Evolutionary conservation across 129 eudicot genomes (phyloP).

Genomic region (Tanacetum coccineum): DNA sequence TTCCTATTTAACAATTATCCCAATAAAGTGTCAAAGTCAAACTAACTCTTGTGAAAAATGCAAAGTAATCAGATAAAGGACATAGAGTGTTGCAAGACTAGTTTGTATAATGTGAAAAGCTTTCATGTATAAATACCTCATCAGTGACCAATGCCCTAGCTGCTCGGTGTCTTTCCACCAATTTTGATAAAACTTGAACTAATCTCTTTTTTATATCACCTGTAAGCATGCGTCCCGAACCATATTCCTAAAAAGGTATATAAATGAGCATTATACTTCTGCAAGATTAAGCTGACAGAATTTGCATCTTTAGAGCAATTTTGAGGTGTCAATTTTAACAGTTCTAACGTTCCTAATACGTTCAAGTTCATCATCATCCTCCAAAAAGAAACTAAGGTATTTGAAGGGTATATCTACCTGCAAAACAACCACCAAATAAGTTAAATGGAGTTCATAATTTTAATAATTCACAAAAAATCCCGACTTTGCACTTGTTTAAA

Average conservation of each 20-base stretch:
- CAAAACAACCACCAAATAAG: conserved; percentile 12
- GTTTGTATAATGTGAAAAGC: not conserved
- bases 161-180: conserved; percentile 83
- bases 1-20: too few species aligned
- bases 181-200: conserved; percentile 55
- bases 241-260: conserved; percentile 62
- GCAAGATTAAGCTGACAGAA: not conserved
- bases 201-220: conserved; percentile 83
- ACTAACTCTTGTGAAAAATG: too few species aligned
- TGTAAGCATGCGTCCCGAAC: conserved; percentile 89
- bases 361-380: conserved; percentile 87
- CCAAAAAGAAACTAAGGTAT: conserved; percentile 94
- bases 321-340: not conserved
- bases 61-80: too few species aligned
- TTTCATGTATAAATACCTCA: conserved; percentile 46
- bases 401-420: conserved; percentile 93
- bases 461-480: too few species aligned
- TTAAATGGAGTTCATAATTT: not conserved
- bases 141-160: conserved; percentile 91
- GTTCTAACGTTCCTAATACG: conserved; percentile 60
- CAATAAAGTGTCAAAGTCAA: too few species aligned
- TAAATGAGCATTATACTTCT: not conserved
- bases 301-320: not conserved
- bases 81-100: not conserved
- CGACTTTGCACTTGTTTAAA: too few species aligned